Conservation (phyloP, 129 eudicot genomes). For the Artemisia annua region DNA sequence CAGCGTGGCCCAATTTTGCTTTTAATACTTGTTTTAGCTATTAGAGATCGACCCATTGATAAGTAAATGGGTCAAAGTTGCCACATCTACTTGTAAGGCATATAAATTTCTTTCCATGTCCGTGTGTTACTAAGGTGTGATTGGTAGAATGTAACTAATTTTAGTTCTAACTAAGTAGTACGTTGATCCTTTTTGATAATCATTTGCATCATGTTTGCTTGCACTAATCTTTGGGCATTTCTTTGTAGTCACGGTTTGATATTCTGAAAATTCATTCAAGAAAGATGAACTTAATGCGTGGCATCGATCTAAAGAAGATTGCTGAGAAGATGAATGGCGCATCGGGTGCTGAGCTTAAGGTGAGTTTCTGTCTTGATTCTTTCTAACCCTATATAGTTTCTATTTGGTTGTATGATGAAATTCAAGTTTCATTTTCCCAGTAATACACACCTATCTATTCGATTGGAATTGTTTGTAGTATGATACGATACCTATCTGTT, state of each 20-base stretch:
- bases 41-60: neutral
- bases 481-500: no score
- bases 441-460: no score
- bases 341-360: slow-evolving; percentile 38
- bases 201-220: no score
- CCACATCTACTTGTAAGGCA: neutral
- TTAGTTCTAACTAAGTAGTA: no score
- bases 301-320: slow-evolving; percentile 35
- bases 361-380: neutral
- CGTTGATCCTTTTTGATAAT: no score
- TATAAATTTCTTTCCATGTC: neutral
- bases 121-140: no score
- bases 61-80: neutral
- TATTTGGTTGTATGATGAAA: neutral
- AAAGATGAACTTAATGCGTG: slow-evolving; percentile 38
- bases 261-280: slow-evolving; percentile 34
- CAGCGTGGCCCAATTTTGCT: neutral
- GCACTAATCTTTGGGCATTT: no score
- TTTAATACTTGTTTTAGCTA: neutral
- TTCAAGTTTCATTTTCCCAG: no score
- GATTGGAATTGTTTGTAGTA: no score
- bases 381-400: neutral
- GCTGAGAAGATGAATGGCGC: slow-evolving; percentile 36
- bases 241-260: slow-evolving; percentile 18
- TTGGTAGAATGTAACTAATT: no score